Conservation (phyloP, 208 protist genomes). For the Leishmania turanica region DNA sequence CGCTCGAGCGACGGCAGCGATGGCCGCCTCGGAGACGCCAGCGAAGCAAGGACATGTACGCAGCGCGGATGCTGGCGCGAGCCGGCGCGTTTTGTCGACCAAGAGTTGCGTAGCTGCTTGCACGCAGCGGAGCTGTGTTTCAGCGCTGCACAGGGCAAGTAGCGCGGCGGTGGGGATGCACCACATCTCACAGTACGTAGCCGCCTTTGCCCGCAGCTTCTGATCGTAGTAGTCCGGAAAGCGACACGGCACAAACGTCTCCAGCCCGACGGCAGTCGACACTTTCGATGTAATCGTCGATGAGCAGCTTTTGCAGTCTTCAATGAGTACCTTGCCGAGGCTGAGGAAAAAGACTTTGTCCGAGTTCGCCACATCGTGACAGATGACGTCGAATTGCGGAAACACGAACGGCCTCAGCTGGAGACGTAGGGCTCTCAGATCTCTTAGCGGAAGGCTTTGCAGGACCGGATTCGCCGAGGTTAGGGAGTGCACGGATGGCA, state of each 20-base stretch:
- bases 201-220: slow-evolving; percentile 28
- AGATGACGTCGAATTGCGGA: slow-evolving; percentile 46
- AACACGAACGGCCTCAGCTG: slow-evolving; percentile 56
- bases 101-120: slow-evolving; percentile 32
- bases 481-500: slow-evolving; percentile 40
- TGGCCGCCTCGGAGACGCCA: slow-evolving; percentile 27
- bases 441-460: slow-evolving; percentile 27
- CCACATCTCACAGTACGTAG: slow-evolving; percentile 67
- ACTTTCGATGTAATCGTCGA: not conserved
- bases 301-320: slow-evolving; percentile 10
- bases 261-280: slow-evolving; percentile 40
- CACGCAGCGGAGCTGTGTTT: slow-evolving; percentile 34
- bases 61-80: slow-evolving; percentile 31
- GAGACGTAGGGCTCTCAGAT: slow-evolving; percentile 40
- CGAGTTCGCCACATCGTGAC: slow-evolving; percentile 58
- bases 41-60: slow-evolving; percentile 46
- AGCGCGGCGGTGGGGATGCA: slow-evolving; percentile 30
- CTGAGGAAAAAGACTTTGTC: slow-evolving; percentile 63
- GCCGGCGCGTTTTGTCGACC: not conserved
- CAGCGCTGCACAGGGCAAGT: slow-evolving; percentile 32
- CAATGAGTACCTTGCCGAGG: slow-evolving; percentile 42
- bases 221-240: slow-evolving; percentile 39
- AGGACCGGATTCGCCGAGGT: slow-evolving; percentile 51
- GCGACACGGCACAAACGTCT: slow-evolving; percentile 48
- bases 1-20: slow-evolving; percentile 33